A percentile compares a stretch with the other conserved stretches of the same genome.
Evolutionary conservation across 208 protist genomes (phyloP).

Genomic region (Trypanosoma vivax): DNA sequence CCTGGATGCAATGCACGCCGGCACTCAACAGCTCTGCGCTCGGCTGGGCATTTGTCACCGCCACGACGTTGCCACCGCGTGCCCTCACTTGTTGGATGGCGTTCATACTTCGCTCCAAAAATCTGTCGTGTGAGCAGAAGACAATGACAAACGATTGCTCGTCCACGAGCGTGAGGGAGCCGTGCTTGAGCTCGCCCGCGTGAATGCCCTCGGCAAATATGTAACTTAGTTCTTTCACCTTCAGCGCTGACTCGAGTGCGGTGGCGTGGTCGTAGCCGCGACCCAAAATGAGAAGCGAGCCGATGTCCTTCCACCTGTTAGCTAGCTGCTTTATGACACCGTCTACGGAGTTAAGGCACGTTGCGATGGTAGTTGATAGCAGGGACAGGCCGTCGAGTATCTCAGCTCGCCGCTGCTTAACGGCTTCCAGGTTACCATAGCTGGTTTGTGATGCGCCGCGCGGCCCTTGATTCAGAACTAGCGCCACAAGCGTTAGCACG

Average conservation of each 20-base stretch:
- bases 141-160: slow-evolving; percentile 88
- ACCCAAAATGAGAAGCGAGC: slow-evolving; percentile 82
- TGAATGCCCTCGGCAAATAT: slow-evolving; percentile 96
- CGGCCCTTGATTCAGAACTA: slow-evolving; percentile 73
- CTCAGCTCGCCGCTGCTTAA: slow-evolving; percentile 40
- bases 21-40: slow-evolving; percentile 46
- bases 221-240: slow-evolving; percentile 98
- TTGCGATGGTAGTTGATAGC: slow-evolving; percentile 49
- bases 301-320: slow-evolving; percentile 34
- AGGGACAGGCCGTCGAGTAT: slow-evolving; percentile 61
- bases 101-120: slow-evolving; percentile 71
- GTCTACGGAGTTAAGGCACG: slow-evolving; percentile 50
- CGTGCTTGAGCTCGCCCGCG: slow-evolving; percentile 97
- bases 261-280: slow-evolving; percentile 91
- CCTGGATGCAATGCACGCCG: slow-evolving; percentile 20
- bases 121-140: slow-evolving; percentile 74
- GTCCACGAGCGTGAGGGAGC: slow-evolving; percentile 96
- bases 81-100: slow-evolving; percentile 88
- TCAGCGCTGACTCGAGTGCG: slow-evolving; percentile 92
- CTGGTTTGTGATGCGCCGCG: neutral
- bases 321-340: slow-evolving; percentile 61
- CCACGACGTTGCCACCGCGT: slow-evolving; percentile 74
- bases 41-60: slow-evolving; percentile 54
- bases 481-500: slow-evolving; percentile 82
- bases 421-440: neutral